Conservation (phyloP, 1,284 basidiomycete genomes). For the Takashimella tepidaria region DNA sequence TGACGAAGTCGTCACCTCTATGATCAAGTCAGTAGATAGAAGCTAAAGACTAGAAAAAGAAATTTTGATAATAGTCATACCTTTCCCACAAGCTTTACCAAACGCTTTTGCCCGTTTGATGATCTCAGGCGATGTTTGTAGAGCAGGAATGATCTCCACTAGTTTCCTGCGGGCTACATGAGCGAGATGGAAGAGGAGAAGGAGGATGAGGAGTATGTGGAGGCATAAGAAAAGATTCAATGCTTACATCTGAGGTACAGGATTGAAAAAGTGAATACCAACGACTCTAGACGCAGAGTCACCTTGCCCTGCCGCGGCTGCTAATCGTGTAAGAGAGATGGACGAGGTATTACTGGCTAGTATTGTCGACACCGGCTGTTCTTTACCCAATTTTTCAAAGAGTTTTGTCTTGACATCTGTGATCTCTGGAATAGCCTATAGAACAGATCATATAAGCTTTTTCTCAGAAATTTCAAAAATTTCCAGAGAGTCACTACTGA, state of each 20-base stretch:
- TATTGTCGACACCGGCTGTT: conserved; percentile 68
- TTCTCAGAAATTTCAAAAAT: too few relatives aligned
- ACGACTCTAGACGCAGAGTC: conserved; percentile 17
- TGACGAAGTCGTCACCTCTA: conserved; percentile 79
- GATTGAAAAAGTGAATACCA: conserved; percentile 90
- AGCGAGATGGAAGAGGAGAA: not conserved
- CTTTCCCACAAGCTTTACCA: conserved; percentile 84
- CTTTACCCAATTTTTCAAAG: conserved; percentile 65
- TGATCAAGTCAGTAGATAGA: not conserved
- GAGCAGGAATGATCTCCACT: conserved; percentile 84
- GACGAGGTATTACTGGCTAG: conserved; percentile 91
- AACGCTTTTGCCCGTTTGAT: conserved; percentile 74
- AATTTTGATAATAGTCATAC: too few relatives aligned
- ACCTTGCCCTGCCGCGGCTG: conserved; percentile 64
- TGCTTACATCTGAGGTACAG: conserved; percentile 75
- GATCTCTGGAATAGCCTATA: conserved; percentile 84
- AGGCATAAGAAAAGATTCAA: too few relatives aligned
- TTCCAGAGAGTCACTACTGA: too few relatives aligned
- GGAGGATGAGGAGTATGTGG: too few relatives aligned
- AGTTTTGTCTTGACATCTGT: conserved; percentile 72
- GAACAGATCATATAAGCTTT: not conserved
- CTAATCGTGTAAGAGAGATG: conserved; percentile 91
- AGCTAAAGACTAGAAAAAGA: too few relatives aligned
- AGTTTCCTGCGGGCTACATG: conserved; percentile 59
- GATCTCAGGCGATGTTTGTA: conserved; percentile 78